phyloP scores from a whole-genome alignment of 768 basidiomycete genomes.

The Boletus eberwhitei region DNA sequence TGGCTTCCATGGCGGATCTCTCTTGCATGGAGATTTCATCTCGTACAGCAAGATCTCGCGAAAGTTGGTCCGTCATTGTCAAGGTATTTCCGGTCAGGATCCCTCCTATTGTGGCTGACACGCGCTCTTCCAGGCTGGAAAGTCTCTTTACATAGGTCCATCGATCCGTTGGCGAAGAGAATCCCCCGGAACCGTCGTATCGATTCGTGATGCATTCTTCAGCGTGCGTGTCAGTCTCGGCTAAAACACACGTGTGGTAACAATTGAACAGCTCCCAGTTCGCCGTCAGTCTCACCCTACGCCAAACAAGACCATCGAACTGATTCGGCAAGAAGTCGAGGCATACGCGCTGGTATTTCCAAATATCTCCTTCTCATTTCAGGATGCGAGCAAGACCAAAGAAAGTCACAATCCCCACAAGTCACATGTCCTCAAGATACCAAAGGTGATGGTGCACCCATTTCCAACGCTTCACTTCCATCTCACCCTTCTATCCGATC shows the following conservation, averaged over 20 bases:
- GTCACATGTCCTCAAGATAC: conserved; percentile 54
- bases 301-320: conserved; percentile 55
- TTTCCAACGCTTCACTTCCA: conserved; percentile 11
- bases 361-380: conserved; percentile 63
- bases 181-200: conserved; percentile 74
- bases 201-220: conserved; percentile 85
- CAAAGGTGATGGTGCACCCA: conserved; percentile 49
- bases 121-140: conserved; percentile 49
- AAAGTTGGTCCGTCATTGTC: conserved; percentile 74
- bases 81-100: conserved; percentile 48
- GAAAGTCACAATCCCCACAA: conserved; percentile 35
- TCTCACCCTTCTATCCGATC: conserved; percentile 20
- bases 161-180: conserved; percentile 75
- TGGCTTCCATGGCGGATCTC: conserved; percentile 80
- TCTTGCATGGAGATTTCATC: conserved; percentile 81
- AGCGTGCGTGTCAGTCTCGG: conserved; percentile 51
- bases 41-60: conserved; percentile 55
- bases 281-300: conserved; percentile 70
- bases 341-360: conserved; percentile 71
- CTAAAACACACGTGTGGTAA: conserved; percentile 2
- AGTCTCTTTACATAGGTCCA: conserved; percentile 64
- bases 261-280: conserved; percentile 62
- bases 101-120: not conserved
- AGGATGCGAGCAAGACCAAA: conserved; percentile 44
- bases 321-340: conserved; percentile 71